Percentiles rank a stretch among this genome's conserved stretches.
Evolutionary conservation across 257 asterid species (phyloP).

Genomic region (Linaria vulgaris): DNA sequence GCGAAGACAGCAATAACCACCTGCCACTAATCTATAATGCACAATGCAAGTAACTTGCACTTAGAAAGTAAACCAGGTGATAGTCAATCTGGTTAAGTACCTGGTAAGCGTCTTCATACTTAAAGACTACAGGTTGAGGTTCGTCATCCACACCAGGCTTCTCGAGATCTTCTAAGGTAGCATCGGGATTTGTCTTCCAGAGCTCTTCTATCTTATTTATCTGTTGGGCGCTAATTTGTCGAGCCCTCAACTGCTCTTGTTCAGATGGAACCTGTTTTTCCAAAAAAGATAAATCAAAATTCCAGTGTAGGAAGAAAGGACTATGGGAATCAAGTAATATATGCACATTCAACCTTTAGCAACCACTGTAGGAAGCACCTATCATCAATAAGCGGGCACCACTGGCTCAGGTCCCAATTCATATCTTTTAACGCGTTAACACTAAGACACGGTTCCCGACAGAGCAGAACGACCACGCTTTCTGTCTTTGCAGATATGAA

Average conservation of each 20-base stretch:
- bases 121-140: constrained; percentile 88
- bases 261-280: constrained; percentile 84
- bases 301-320: constrained; percentile 14
- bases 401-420: constrained; percentile 99
- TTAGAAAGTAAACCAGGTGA: constrained; percentile 16
- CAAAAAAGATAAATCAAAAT: constrained; percentile 27
- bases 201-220: constrained; percentile 98
- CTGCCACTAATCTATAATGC: neutral
- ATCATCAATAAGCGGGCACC: constrained; percentile 99
- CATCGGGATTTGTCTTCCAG: constrained; percentile 98
- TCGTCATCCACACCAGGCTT: constrained; percentile 99
- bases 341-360: constrained; percentile 60
- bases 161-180: constrained; percentile 96
- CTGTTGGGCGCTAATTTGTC: constrained; percentile 97
- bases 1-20: constrained; percentile 13
- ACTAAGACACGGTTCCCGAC: constrained; percentile 92
- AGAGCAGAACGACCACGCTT: constrained; percentile 97
- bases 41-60: constrained; percentile 18
- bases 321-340: constrained; percentile 4
- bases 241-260: constrained; percentile 97
- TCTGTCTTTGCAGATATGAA: constrained; percentile 98
- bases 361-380: constrained; percentile 98
- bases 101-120: constrained; percentile 99
- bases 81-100: constrained; percentile 34
- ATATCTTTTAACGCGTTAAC: constrained; percentile 92